Percentiles rank a stretch among this genome's conserved stretches.
These are phyloP conservation scores for Ilex aquifolium DNA, from an alignment of 257 asterid genomes.

Conservation along the genomic window DNA sequence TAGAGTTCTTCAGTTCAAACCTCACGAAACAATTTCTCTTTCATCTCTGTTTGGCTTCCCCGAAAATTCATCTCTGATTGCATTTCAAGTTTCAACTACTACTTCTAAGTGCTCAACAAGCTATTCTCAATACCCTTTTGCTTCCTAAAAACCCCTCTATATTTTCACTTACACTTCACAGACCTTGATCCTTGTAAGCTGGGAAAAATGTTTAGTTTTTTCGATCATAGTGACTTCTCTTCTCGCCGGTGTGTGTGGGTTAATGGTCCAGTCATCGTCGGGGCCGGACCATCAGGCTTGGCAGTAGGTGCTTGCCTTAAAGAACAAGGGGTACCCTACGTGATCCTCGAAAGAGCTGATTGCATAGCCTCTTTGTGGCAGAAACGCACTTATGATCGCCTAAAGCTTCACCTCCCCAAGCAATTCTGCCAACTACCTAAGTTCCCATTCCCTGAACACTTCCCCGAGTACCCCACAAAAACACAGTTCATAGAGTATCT, in stretches of 20 bases:
- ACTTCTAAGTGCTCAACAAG: no score
- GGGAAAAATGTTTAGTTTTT: conserved; percentile 45
- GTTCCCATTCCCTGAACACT: conserved; percentile 68
- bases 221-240: conserved; percentile 32
- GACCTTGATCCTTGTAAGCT: not conserved
- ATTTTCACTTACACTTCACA: not conserved
- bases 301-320: conserved; percentile 87
- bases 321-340: conserved; percentile 63
- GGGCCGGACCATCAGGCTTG: conserved; percentile 91
- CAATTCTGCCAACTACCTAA: conserved; percentile 71
- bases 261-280: conserved; percentile 79
- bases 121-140: no score
- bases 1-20: no score
- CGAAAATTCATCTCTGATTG: no score
- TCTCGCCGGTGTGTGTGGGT: conserved; percentile 76
- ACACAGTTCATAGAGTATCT: conserved; percentile 66
- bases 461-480: conserved; percentile 73
- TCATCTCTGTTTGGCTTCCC: no score
- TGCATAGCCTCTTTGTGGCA: conserved; percentile 95
- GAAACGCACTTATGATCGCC: conserved; percentile 75
- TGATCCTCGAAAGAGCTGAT: conserved; percentile 61
- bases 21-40: not conserved
- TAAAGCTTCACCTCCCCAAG: conserved; percentile 79
- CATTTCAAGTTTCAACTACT: no score
- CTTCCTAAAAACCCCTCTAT: not conserved